Evolutionary conservation across 805 yeast genomes (phyloP).

Genomic region (Candida krabiensis): DNA sequence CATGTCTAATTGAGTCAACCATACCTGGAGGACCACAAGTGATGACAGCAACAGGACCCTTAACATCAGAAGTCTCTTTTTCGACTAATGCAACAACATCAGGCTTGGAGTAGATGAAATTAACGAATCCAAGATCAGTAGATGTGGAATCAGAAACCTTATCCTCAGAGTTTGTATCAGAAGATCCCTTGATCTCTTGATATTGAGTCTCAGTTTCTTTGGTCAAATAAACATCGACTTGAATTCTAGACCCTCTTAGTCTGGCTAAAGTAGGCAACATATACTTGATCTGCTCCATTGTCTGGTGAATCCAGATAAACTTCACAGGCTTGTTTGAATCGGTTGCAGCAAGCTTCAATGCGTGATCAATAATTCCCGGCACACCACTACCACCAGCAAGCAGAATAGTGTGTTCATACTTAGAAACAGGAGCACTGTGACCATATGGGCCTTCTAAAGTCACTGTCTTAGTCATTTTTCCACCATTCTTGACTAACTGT

Average conservation of each 20-base stretch:
- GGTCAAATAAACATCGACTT: conserved; percentile 39
- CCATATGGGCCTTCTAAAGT: conserved; percentile 75
- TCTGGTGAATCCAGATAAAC: conserved; percentile 62
- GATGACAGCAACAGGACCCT: conserved; percentile 38
- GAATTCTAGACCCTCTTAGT: conserved; percentile 27
- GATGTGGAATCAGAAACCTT: conserved; percentile 33
- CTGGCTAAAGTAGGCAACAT: conserved; percentile 39
- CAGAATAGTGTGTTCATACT: conserved; percentile 51
- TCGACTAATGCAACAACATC: conserved; percentile 32
- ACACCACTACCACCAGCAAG: conserved; percentile 74
- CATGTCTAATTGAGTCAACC: conserved; percentile 52
- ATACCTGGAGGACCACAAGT: conserved; percentile 48
- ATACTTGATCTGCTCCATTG: conserved; percentile 45
- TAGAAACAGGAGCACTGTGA: conserved; percentile 43
- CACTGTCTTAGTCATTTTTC: conserved; percentile 31
- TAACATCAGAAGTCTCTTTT: conserved; percentile 33
- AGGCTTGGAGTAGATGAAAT: conserved; percentile 43
- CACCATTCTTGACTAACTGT: conserved; percentile 32
- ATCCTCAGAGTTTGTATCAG: conserved; percentile 7
- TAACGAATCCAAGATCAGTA: conserved; percentile 30
- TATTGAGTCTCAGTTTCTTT: conserved; percentile 24
- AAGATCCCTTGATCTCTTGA: conserved; percentile 6
- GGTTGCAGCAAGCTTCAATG: conserved; percentile 28
- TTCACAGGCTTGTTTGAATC: conserved; percentile 32
- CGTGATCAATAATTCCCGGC: conserved; percentile 52